Base-by-base conservation (phyloP, 2,329 filamentous ascomycete species). In the Coccinonectria pachysandricola region DNA sequence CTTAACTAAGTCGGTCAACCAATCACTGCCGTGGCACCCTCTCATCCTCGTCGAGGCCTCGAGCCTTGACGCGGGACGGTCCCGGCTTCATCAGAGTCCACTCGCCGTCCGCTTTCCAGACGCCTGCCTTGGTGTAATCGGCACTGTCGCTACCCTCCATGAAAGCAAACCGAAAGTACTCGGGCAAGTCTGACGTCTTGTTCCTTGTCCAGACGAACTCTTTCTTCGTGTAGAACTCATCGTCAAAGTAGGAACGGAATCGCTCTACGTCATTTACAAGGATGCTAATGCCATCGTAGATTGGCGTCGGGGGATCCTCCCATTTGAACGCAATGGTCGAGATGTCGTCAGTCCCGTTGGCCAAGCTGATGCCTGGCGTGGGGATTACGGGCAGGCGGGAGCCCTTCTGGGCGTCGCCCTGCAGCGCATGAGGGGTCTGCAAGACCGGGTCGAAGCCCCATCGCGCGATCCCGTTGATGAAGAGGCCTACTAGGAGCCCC, bases 401-500 rank as follows among this genome's bases (percentile, higher is more conserved):
- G 8, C 73, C 72, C 19, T 69, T 54, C 32, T 75, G 70, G 1
- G 71, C 73, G 37, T 80, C 76, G n/a, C 73, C 75, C 28, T 75
- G 75, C 13, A 98, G 58, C 1, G 76, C 75, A 1, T 56, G 67
- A 0, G 82, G 73, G 0, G 91, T 96, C 56, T 98, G 79, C 10
- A 98, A 68, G 23, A 98, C 74, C 1, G 80, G 70, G 35, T 85
- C 87, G 52, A 93, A 98, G 1, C 87, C 87, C 91, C 91, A 96
- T 21, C 88, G 71, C 4, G 87, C 88, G 33, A 92, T 75, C 27
- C 91, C 43, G 50, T 95, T 95, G 57, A 95, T 78, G 53, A 95
- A 96, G 0, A 96, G 68, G 1, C 91, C 91, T 6, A 96, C 61
- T 0, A 98, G 64, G 2, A 98, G 62, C 8, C 91, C 91, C 53